phyloP scores from a whole-genome alignment of 208 protist genomes.

The Polymyxa betae region DNA sequence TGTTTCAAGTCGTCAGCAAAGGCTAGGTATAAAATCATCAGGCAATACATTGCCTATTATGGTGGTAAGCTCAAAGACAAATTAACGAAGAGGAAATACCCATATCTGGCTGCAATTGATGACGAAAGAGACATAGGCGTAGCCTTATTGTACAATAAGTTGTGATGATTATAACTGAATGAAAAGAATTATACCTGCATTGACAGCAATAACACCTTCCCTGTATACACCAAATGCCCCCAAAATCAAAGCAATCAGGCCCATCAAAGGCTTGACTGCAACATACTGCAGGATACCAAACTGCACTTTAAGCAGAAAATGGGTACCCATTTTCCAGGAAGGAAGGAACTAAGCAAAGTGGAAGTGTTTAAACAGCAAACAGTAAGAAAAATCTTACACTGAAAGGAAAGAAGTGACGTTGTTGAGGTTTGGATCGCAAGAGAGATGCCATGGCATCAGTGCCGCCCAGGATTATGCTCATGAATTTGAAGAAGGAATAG shows the following conservation, averaged over 20 bases:
- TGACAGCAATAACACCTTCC: neutral
- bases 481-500: constrained; percentile 46
- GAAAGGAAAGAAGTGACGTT: constrained; percentile 33
- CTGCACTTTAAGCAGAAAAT: neutral
- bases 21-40: constrained; percentile 37
- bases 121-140: constrained; percentile 19
- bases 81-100: constrained; percentile 3
- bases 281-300: constrained; percentile 36
- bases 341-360: constrained; percentile 2
- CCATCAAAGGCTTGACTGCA: constrained; percentile 37
- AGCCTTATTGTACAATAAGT: neutral
- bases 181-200: neutral
- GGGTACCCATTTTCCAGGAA: constrained; percentile 36
- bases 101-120: constrained; percentile 40
- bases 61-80: neutral
- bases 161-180: neutral
- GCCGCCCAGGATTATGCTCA: neutral
- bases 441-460: neutral
- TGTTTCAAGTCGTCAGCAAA: neutral
- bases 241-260: neutral
- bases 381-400: neutral
- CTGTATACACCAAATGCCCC: constrained; percentile 4
- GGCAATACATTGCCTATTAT: constrained; percentile 19
- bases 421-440: constrained; percentile 38
- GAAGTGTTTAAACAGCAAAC: no score